phyloP scores from a whole-genome alignment of 371 early-diverging fungal species.

The Circinella minor region DNA sequence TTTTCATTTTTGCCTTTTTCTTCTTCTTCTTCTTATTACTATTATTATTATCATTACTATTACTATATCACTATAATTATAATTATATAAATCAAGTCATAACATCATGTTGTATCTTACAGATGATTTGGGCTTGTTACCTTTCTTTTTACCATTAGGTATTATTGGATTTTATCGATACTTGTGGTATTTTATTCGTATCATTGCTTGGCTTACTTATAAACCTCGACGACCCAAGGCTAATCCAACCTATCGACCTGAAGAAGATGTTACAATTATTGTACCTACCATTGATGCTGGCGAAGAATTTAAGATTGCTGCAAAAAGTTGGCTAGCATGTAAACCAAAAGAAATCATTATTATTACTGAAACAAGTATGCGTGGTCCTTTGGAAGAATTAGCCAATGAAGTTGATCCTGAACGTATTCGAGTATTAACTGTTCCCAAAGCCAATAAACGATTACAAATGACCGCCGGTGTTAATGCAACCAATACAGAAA shows the following conservation, averaged over 20 bases:
- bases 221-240: conserved; percentile 50
- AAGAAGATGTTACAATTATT: conserved; percentile 69
- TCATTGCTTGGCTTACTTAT: conserved; percentile 55
- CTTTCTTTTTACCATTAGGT: conserved; percentile 71
- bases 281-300: conserved; percentile 79
- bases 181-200: conserved; percentile 68
- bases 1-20: neutral
- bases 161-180: conserved; percentile 73
- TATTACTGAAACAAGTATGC: conserved; percentile 59
- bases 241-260: conserved; percentile 53
- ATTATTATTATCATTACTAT: neutral
- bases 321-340: conserved; percentile 65
- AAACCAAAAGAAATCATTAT: conserved; percentile 68
- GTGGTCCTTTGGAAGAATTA: conserved; percentile 51
- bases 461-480: conserved; percentile 75
- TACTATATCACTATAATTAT: neutral
- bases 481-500: conserved; percentile 66
- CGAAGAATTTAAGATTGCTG: conserved; percentile 73
- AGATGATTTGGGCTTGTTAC: conserved; percentile 56
- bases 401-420: conserved; percentile 57
- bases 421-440: conserved; percentile 53
- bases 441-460: conserved; percentile 67
- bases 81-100: neutral
- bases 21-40: neutral
- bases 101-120: conserved; percentile 69